A percentile compares a stretch with the other conserved stretches of the same genome.
phyloP scores from a whole-genome alignment of 768 basidiomycete genomes.

The Kwoniella sp. region DNA sequence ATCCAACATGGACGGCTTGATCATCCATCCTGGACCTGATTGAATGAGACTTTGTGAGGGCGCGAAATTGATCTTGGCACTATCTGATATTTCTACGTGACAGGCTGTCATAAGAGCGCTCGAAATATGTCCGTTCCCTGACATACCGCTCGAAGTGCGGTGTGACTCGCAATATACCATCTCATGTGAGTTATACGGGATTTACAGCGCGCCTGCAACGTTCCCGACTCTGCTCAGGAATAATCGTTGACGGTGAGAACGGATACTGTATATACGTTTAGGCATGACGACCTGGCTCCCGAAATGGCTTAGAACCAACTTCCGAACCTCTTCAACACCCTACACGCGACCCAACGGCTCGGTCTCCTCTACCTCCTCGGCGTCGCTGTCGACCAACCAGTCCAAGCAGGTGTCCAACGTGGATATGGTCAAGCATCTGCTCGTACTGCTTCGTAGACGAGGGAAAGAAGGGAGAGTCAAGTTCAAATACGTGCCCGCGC shows the following conservation, averaged over 20 bases:
- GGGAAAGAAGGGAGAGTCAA: conserved; percentile 58
- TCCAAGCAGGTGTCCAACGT: conserved; percentile 71
- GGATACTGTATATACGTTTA: conserved; percentile 48
- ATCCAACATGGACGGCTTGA: too few relatives aligned
- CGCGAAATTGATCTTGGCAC: too few relatives aligned
- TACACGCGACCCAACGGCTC: conserved; percentile 8
- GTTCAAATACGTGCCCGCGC: conserved; percentile 76
- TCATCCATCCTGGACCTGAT: conserved; percentile 3
- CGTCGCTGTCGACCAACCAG: background rate
- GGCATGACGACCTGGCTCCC: conserved; percentile 71
- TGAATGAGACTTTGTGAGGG: too few relatives aligned
- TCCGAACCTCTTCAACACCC: conserved; percentile 23
- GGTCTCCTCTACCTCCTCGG: background rate
- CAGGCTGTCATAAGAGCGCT: conserved; percentile 83
- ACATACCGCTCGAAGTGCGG: conserved; percentile 69
- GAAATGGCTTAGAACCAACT: conserved; percentile 64
- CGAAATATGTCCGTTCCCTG: conserved; percentile 67
- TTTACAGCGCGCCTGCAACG: background rate
- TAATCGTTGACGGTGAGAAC: too few relatives aligned
- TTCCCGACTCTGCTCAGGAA: too few relatives aligned
- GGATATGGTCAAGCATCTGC: conserved; percentile 70
- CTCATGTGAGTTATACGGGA: conserved; percentile 62
- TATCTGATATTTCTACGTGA: conserved; percentile 3
- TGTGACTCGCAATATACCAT: conserved; percentile 86
- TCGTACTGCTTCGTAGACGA: conserved; percentile 66